Evolutionary conservation across 345 rosid genomes (phyloP), one percentile per base, ranked within the genome.

Genomic region (Gossypium anomalum): DNA sequence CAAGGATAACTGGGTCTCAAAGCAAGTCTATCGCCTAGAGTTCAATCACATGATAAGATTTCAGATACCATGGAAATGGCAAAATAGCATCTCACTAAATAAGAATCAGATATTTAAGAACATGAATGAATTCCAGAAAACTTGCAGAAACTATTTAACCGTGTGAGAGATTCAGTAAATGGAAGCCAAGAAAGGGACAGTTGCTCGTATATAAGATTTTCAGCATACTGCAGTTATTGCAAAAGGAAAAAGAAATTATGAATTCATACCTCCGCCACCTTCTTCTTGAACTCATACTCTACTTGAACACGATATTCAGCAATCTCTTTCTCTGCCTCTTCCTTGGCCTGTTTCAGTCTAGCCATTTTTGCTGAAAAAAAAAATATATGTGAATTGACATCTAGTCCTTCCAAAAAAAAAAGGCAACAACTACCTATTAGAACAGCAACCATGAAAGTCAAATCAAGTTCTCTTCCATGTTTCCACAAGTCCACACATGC

Each of bases 311-410:
- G 92, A 71, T 80, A 90, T 15, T 85, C 86, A 79, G 90, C 78
- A 76, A 89, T 64, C 82, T 90, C 95, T 79, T 78, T 90, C 71
- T 87, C 95, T 57, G 92, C 95, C 79, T 90, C 95, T 71, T 92
- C 97, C 82, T 92, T 90, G 79, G 98, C 97, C 81, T 86, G 95
- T 79, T 86, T 92, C 80, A 94, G 74, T 74, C 95, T 89, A 68
- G 92, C 83, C 87, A 88, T 52, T 87, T 94, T 94, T 19, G 85
- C 97, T 94, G 78, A 38, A 66, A 51, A 63, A 49, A 76, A 12
- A 14, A 59, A 61, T 47, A 74, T n/a, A 27, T 57, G 4, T 12
- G 34, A 61, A 52, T 71, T 7, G 56, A 69, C 74, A 76, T 55
- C 57, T 56, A 44, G 72, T 29, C n/a, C 65, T 7, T 17, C 5